Evolutionary conservation across 495 filamentous ascomycete species (phyloP).

Genomic region (Staphylotrichum tortipilum): DNA sequence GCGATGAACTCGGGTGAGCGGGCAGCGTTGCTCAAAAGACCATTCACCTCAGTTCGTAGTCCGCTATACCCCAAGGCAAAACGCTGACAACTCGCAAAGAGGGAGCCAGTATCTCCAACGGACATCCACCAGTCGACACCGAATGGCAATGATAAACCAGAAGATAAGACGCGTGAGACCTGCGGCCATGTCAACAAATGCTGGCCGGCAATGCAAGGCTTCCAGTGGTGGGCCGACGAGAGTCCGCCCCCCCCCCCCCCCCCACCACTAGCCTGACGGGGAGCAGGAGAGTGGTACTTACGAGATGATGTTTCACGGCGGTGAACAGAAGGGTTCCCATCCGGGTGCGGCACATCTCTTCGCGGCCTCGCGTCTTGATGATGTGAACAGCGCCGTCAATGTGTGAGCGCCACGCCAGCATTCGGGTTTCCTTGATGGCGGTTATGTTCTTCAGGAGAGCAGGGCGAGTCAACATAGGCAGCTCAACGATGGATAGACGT

Average conservation of each 20-base stretch:
- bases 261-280: no score
- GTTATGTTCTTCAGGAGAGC: constrained; percentile 30
- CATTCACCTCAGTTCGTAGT: constrained; percentile 33
- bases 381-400: constrained; percentile 47
- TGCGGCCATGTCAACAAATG: constrained; percentile 9
- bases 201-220: no score
- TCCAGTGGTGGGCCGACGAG: no score
- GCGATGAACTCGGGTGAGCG: constrained; percentile 28
- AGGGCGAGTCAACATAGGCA: constrained; percentile 11
- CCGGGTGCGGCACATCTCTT: constrained; percentile 38
- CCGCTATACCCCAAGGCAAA: constrained; percentile 37
- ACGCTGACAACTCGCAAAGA: constrained; percentile 27
- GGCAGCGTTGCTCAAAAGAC: constrained; percentile 23
- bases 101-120: constrained; percentile 27
- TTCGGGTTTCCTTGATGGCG: constrained; percentile 33
- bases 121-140: constrained; percentile 43
- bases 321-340: constrained; percentile 40
- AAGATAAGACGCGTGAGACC: constrained; percentile 37
- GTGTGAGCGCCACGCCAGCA: constrained; percentile 45
- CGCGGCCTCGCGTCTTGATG: constrained; percentile 40
- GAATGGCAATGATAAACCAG: constrained; percentile 29
- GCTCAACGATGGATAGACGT: not conserved
- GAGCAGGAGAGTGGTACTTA: no score
- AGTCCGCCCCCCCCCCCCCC: no score
- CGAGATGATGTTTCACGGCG: constrained; percentile 42